Base-by-base conservation (phyloP, 2,329 filamentous ascomycete genomes). In the Coniochaeta hoffmannii region DNA sequence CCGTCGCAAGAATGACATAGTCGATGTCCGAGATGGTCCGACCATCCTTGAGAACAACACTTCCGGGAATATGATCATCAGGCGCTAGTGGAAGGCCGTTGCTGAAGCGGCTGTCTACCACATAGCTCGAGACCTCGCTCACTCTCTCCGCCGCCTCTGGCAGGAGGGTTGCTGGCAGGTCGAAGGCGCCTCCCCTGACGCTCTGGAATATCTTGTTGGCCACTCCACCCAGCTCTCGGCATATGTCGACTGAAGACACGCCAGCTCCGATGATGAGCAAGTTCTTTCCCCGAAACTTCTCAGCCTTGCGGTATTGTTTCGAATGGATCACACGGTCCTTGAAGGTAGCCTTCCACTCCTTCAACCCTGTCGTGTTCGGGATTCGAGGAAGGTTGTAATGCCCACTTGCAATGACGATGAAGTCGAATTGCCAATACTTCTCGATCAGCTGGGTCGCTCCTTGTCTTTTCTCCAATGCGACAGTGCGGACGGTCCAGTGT, bases 231-330 rank as follows among this genome's bases (percentile, higher is more conserved):
- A 73, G 66, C 54, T 78, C 73, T 1, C 69, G 67, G 3, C 70
- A 69, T 3, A 79, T 74, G 36, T 78, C 70, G 2, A 71, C 62
- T 1, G 73, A 70, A 0, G 73, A 78, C 1, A 73, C 70, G 1
- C 73, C 66, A n/a, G 78, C 82, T 50, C 84, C 84, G 6, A 79
- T 72, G 17, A 80, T 67, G 36, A 83, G 78, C 0, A 78, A 60
- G 0, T 68, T 75, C 56, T 85, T 53, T 15, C 34, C 55, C 3
- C 28, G 38, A 53, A 61, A 61, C 17, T 54, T 66, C 15, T 82
- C 75, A 0, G 88, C 81, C 0, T 71, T 77, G 9, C 88, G 80
- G 63, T 90, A 94, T 58, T 80, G 80, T 65, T 91, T 93, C 0
- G 89, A 90, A 64, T 89, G 87, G 3, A 75, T 76, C 19, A 89